These are phyloP conservation scores for Guadua angustifolia DNA, from an alignment of 176 grass and related monocot genomes.

Conservation along the genomic window DNA sequence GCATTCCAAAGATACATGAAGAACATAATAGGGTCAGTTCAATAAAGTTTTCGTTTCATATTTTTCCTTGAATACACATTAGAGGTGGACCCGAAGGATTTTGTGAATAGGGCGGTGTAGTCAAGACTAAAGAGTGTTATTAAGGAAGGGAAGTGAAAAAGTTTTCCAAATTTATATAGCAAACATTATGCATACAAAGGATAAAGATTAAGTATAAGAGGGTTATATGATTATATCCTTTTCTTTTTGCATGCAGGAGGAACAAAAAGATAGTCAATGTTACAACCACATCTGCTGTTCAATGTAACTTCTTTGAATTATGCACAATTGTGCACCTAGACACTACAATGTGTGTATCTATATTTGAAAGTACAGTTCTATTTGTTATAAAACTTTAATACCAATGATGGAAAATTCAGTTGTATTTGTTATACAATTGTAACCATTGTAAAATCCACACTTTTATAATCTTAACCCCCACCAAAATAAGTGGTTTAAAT, in stretches of 20 bases:
- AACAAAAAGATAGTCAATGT: background rate
- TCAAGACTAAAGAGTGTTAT: constrained; percentile 4
- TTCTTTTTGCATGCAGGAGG: constrained; percentile 16
- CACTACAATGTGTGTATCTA: background rate
- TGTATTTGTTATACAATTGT: background rate
- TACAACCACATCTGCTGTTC: constrained; percentile 1
- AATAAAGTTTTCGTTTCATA: constrained; percentile 1
- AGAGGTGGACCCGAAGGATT: constrained; percentile 23
- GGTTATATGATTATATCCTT: background rate
- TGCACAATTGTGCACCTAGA: background rate
- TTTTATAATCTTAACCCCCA: background rate
- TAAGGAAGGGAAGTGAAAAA: background rate
- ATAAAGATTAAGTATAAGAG: constrained; percentile 2
- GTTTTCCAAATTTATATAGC: constrained; percentile 7
- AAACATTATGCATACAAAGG: background rate
- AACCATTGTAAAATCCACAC: background rate
- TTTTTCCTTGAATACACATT: constrained; percentile 4
- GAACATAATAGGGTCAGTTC: constrained; percentile 16
- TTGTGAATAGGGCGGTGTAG: constrained; percentile 27
- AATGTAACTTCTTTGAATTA: background rate
- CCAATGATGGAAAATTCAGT: background rate
- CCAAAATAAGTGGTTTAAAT: too few species aligned
- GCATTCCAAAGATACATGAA: constrained; percentile 29
- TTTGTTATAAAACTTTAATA: background rate
- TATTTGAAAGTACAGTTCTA: background rate